Conservation (phyloP, 768 basidiomycete genomes). For the Boletus rubroflammeus region DNA sequence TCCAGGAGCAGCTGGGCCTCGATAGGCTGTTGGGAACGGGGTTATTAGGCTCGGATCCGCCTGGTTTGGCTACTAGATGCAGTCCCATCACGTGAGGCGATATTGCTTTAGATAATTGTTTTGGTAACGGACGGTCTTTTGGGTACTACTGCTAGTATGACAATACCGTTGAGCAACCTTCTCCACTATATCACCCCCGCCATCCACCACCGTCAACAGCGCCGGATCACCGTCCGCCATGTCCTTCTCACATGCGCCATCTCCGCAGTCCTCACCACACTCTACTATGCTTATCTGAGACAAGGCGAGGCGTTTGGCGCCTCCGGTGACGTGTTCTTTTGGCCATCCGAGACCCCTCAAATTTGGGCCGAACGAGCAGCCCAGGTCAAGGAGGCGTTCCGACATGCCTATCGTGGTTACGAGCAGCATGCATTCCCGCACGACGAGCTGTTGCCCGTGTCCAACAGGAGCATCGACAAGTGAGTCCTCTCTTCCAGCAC, state of each 20-base stretch:
- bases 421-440: constrained; percentile 56
- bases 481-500: constrained; percentile 28
- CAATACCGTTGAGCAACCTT: constrained; percentile 3
- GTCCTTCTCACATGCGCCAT: constrained; percentile 14
- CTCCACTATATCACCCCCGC: background rate
- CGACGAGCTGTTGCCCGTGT: constrained; percentile 60
- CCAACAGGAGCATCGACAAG: constrained; percentile 47
- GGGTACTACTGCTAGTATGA: too few species aligned
- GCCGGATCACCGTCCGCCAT: constrained; percentile 15
- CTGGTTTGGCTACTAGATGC: too few species aligned
- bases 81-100: too few species aligned
- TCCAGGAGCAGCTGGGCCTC: too few species aligned
- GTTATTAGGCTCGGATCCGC: too few species aligned
- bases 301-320: background rate
- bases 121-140: too few species aligned
- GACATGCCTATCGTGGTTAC: constrained; percentile 66
- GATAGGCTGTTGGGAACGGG: too few species aligned
- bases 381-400: constrained; percentile 57
- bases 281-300: constrained; percentile 18
- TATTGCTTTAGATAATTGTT: too few species aligned
- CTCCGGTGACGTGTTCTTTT: background rate
- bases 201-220: constrained; percentile 1
- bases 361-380: constrained; percentile 52
- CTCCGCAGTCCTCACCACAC: constrained; percentile 6
- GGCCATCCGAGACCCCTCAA: constrained; percentile 14